Base-by-base conservation (phyloP, 495 filamentous ascomycete genomes). In the Penicillium argentinense region DNA sequence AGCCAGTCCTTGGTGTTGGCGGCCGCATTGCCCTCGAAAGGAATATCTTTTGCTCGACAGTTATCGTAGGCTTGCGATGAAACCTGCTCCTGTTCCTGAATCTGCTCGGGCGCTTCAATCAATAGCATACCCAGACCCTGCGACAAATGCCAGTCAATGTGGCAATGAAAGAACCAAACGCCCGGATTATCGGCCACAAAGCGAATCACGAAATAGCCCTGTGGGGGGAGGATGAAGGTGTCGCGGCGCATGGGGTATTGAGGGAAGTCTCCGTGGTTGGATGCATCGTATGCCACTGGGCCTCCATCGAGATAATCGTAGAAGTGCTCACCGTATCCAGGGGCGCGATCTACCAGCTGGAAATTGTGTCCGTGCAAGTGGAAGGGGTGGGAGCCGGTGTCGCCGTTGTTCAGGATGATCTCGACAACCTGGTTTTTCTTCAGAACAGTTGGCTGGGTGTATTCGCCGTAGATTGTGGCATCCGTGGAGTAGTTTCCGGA, bases 361-460 rank as follows among this genome's bases (percentile, higher is more conserved):
- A 91, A 92, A 48, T 82, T 78, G 69, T 93, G 89, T 2, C 89
- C 89, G 74, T 95, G 89, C 3, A 95, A 72, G 69, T 95, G 88
- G 76, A 92, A 92, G 0, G 90, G 90, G 60, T 95, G 89, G 14
- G 75, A 80, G 32, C 85, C 85, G 0, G 76, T 56, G 52, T 91
- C 87, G n/a, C 75, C 56, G 60, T 92, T 95, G 78, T 93, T 93
- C 7, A 95, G 62, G n/a, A 91, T 68, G 30, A 96, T 84, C 42
- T 95, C 85, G 32, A 95, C 76, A 3, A 89, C 66, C 18, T 93
- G 71, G 40, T 75, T 75, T 33, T 84, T 78, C 1, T 81, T 67
- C 0, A 93, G 74, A 6, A 95, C 70, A 51, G 83, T 80, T 0
- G 84, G 58, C 56, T 92, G 77, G 8, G 85, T 86, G 67, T 81